Evolutionary conservation across 805 yeast genomes (phyloP).

Genomic region (Candida adriatica): DNA sequence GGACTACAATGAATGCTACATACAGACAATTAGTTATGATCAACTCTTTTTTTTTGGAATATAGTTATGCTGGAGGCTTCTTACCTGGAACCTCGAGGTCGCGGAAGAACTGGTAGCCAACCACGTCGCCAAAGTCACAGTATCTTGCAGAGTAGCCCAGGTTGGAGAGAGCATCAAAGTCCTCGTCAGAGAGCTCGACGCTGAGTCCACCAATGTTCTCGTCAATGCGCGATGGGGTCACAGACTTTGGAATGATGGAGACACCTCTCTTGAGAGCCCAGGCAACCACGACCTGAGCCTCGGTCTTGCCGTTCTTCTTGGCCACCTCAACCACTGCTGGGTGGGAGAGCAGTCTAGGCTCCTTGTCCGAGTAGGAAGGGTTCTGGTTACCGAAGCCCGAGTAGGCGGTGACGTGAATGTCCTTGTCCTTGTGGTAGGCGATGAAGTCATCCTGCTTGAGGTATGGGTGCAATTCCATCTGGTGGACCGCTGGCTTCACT

Average conservation of each 20-base stretch:
- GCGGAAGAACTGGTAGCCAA: constrained; percentile 27
- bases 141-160: constrained; percentile 25
- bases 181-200: constrained; percentile 29
- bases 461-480: constrained; percentile 64
- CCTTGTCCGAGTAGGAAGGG: constrained; percentile 39
- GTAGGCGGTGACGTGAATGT: constrained; percentile 63
- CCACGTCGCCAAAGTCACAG: constrained; percentile 27
- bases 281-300: constrained; percentile 48
- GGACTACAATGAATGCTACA: too few relatives aligned
- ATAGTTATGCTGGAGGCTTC: too few relatives aligned
- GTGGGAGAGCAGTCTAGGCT: constrained; percentile 28
- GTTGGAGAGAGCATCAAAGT: constrained; percentile 25
- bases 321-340: constrained; percentile 37
- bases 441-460: constrained; percentile 57
- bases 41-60: too few relatives aligned
- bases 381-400: constrained; percentile 65
- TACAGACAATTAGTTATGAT: too few relatives aligned
- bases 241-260: constrained; percentile 46
- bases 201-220: constrained; percentile 25
- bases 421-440: constrained; percentile 43
- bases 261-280: constrained; percentile 56
- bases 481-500: constrained; percentile 52
- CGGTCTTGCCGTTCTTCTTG: constrained; percentile 32
- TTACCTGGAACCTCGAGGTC: constrained; percentile 30
- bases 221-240: constrained; percentile 35